Percentiles rank a stretch among this genome's conserved stretches.
These are phyloP conservation scores for Naganishia kalamii DNA, from an alignment of 768 basidiomycete genomes.

Conservation along the genomic window DNA sequence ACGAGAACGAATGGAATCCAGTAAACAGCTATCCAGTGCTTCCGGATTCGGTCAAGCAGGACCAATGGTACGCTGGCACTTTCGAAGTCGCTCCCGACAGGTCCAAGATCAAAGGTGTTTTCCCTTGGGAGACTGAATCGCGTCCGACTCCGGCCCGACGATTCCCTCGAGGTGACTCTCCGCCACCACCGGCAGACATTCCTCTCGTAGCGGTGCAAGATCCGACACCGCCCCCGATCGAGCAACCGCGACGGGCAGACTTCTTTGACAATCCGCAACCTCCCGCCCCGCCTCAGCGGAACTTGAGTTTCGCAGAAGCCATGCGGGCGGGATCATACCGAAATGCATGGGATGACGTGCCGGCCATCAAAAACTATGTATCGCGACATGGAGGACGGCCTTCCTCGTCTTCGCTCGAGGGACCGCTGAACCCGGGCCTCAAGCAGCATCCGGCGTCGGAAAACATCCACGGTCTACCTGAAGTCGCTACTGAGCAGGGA, in stretches of 20 bases:
- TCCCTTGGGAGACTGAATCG: conserved; percentile 78
- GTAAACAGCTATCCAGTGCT: conserved; percentile 55
- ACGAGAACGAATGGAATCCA: conserved; percentile 21
- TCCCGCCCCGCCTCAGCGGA: conserved; percentile 57
- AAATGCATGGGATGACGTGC: conserved; percentile 80
- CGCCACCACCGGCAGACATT: conserved; percentile 25
- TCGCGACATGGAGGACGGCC: conserved; percentile 36
- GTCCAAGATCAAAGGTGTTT: conserved; percentile 66
- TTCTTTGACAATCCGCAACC: conserved; percentile 27
- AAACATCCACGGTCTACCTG: conserved; percentile 9
- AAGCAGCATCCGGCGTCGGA: not conserved
- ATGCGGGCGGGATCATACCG: conserved; percentile 52
- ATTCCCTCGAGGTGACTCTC: conserved; percentile 49
- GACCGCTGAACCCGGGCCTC: conserved; percentile 6
- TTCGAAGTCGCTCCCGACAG: conserved; percentile 57
- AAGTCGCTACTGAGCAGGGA: not conserved
- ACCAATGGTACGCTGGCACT: conserved; percentile 58
- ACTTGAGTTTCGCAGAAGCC: conserved; percentile 49
- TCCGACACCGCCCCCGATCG: conserved; percentile 6
- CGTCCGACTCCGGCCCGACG: conserved; percentile 34
- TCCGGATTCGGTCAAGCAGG: conserved; percentile 60
- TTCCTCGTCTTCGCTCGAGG: conserved; percentile 2
- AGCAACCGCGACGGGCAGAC: not conserved
- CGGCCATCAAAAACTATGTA: conserved; percentile 72
- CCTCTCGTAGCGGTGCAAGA: not conserved